Evolutionary conservation across 768 basidiomycete species (phyloP).

Genomic region (Termitomyces sp.): DNA sequence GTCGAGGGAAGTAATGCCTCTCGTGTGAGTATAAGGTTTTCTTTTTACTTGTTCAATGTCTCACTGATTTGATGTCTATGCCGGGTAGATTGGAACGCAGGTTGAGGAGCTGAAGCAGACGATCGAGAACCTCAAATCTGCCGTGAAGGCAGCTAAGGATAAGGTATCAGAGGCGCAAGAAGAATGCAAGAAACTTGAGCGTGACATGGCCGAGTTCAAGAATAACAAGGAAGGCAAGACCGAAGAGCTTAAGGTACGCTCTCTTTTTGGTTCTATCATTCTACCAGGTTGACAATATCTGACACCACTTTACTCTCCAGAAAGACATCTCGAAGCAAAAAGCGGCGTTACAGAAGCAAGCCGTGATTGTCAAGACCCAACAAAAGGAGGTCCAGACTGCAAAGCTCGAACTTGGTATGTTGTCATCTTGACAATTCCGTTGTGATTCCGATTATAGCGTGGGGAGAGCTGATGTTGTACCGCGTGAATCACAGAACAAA

Average conservation of each 20-base stretch:
- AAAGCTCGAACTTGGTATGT: conserved; percentile 81
- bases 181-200: conserved; percentile 86
- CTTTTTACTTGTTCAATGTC: neutral
- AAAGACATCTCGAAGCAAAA: conserved; percentile 80
- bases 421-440: neutral
- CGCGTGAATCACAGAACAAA: conserved; percentile 62
- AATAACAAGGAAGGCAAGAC: conserved; percentile 98
- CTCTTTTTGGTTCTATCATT: neutral
- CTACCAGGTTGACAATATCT: neutral
- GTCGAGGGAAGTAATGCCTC: conserved; percentile 87
- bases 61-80: neutral
- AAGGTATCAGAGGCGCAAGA: conserved; percentile 76
- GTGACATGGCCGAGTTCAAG: conserved; percentile 98
- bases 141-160: conserved; percentile 63
- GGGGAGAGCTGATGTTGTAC: conserved; percentile 3
- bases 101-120: conserved; percentile 69
- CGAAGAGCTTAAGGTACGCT: conserved; percentile 81
- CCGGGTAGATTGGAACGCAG: conserved; percentile 71
- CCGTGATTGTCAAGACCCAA: conserved; percentile 76
- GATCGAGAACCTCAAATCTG: conserved; percentile 55
- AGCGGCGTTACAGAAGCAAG: conserved; percentile 75
- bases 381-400: conserved; percentile 92
- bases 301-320: conserved; percentile 34
- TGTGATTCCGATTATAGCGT: neutral
- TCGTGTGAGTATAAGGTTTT: conserved; percentile 50